Evolutionary conservation across 305 asterid genomes (phyloP), one percentile per base, ranked within the genome.

Genomic region (Rubia peregrina): DNA sequence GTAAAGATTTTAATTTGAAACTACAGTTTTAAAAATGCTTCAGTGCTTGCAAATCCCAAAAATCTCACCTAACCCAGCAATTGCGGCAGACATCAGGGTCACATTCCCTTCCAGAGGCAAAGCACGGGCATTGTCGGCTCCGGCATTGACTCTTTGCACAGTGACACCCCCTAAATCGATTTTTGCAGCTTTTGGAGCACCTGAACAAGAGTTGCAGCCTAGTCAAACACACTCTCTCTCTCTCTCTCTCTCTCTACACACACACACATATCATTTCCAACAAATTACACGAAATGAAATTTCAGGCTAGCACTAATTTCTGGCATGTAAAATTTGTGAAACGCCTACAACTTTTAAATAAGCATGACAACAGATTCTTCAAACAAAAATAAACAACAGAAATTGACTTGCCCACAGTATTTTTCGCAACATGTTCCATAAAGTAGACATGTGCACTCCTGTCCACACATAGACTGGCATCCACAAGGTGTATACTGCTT

Each of bases 61-160:
- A 30, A 30, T 30, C 33, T 30, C 86, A 94, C 99, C 99, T 91
- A 73, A 92, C 88, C 99, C 99, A 95, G 77, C 99, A 95, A 79
- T 95, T 89, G 72, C 97, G 84, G 88, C 99, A 95, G 80, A 95
- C 99, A 85, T 95, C 99, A 8, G 99, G 98, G 79, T 95, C 99
- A 63, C 99, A 95, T 84, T 95, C 98, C 57, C 98, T 98, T 22
- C 98, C 97, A 74, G 98, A 98, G 70, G 98, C 99, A 86, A 90
- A 95, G 80, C 99, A 95, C 30, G 99, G 99, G 71, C 99, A 95
- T 80, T 91, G 98, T 69, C 99, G 91, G 81, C 99, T 95, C 87
- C 87, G 88, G 88, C 99, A 95, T 85, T 90, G 99, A 78, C 99
- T 92, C 82, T 95, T 95, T 72, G 98, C 98, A 80, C 99, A 95